Conservation (phyloP, 2,329 filamentous ascomycete genomes). For the Colletotrichum theobromicola region DNA sequence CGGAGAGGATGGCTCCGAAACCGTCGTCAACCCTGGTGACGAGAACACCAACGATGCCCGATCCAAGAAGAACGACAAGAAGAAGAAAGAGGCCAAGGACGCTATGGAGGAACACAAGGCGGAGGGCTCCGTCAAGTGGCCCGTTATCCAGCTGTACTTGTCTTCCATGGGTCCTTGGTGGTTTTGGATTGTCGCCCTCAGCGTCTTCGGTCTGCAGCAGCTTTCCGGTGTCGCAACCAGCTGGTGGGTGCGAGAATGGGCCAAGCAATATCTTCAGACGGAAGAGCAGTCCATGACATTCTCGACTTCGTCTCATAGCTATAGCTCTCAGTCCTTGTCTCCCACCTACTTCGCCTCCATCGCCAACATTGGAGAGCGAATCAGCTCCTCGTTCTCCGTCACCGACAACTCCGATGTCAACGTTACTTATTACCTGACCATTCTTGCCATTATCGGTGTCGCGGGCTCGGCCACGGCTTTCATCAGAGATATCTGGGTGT, state of each 20-base stretch:
- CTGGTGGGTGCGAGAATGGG: conserved; percentile 94
- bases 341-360: conserved; percentile 45
- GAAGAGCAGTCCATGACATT: conserved; percentile 38
- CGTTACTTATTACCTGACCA: conserved; percentile 79
- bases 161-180: conserved; percentile 93
- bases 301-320: conserved; percentile 39
- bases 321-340: conserved; percentile 37
- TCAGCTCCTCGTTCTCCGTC: conserved; percentile 37
- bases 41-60: conserved; percentile 53
- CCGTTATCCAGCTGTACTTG: conserved; percentile 86
- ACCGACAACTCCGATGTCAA: conserved; percentile 66
- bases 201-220: conserved; percentile 84
- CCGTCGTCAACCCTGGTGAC: conserved; percentile 58
- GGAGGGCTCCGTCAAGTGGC: conserved; percentile 85
- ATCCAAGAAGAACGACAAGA: conserved; percentile 51
- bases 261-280: conserved; percentile 78
- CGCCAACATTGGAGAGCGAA: conserved; percentile 38
- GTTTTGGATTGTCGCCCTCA: conserved; percentile 82
- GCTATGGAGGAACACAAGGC: conserved; percentile 79
- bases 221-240: conserved; percentile 86
- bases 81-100: conserved; percentile 53
- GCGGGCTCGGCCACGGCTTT: conserved; percentile 83
- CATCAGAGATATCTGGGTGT: conserved; percentile 84
- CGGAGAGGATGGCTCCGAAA: conserved; percentile 65
- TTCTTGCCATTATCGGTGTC: conserved; percentile 83